Base-by-base conservation (phyloP, 108 stramenopile species). In the Cafeteria roenbergensis region DNA sequence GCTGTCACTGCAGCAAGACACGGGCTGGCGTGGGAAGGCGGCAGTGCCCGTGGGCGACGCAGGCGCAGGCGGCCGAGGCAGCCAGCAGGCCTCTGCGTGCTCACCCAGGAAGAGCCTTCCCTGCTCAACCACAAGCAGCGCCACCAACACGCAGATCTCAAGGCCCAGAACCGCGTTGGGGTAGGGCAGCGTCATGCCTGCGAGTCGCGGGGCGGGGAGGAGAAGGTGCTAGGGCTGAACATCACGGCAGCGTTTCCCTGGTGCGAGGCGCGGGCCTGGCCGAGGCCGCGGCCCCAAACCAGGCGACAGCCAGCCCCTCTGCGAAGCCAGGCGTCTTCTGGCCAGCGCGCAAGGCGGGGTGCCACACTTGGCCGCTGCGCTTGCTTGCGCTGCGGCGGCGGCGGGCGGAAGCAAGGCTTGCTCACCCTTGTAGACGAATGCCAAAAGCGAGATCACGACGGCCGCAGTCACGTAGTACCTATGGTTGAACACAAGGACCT, bases 401-500 rank as follows among this genome's bases (percentile, higher is more conserved):
- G 20, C 51, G 20, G 22, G 20, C 51, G 20, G 51, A 14, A 51
- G 14, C 14, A 51, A 51, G 20, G 14, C 51, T 51, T 51, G 22
- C 51, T 51, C 57, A 27, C 54, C 65, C 31, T 67, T 67, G 37
- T 67, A 67, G 17, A 58, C 26, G 32, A 34, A 57, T 1, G 22
- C 2, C 1, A 37, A 1, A 4, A 12, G 9, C 55, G 57, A 32
- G 57, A 36, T 25, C 6, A 37, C 20, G 26, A 58, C 2, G 37
- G 58, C 57, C 17, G 33, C 33, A 0, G 35, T 0, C 20, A 54
- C 32, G 51, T 58, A 67, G 4, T 31, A 25, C 4, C 26, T n/a
- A 21, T 67, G 33, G 56, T 58, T 58, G 57, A 29, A 67, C 25
- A 67, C 22, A 21, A 67, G 28, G 25, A 67, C 58, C 37, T 57